Evolutionary conservation across 306 rosid species (phyloP).

Genomic region (Begonia fuchsioides): DNA sequence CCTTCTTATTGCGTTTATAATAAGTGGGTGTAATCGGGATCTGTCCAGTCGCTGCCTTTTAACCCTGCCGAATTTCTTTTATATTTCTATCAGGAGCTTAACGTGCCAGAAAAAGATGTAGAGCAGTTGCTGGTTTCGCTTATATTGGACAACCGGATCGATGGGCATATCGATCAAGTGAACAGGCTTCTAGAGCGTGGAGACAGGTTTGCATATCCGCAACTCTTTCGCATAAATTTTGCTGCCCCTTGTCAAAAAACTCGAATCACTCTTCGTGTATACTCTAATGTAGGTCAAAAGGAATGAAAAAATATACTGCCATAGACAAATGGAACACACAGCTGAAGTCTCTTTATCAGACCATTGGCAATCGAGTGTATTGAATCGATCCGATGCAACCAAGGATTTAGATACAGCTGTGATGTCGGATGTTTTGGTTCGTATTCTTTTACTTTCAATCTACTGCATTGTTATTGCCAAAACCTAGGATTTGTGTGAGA

Average conservation of each 20-base stretch:
- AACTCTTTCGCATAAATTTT: too few relatives aligned
- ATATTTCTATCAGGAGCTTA: slow-evolving; percentile 26
- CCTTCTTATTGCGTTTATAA: too few relatives aligned
- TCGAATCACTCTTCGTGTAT: background rate
- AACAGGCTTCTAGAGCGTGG: slow-evolving; percentile 89
- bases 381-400: slow-evolving; percentile 3
- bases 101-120: slow-evolving; percentile 40
- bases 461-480: too few relatives aligned
- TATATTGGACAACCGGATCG: slow-evolving; percentile 84
- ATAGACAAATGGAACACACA: slow-evolving; percentile 93
- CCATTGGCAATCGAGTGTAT: slow-evolving; percentile 66
- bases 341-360: slow-evolving; percentile 61
- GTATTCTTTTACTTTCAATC: too few relatives aligned
- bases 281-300: slow-evolving; percentile 56
- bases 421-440: too few relatives aligned
- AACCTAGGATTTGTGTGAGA: too few relatives aligned
- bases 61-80: background rate
- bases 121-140: slow-evolving; percentile 41
- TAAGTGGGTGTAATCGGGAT: too few relatives aligned
- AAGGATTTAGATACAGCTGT: background rate
- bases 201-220: slow-evolving; percentile 32
- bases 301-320: slow-evolving; percentile 86
- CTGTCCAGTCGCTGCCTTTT: background rate
- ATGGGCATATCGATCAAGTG: slow-evolving; percentile 96
- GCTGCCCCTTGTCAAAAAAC: too few relatives aligned